These are phyloP conservation scores for Nemania abortiva DNA, from an alignment of 2,329 filamentous ascomycete genomes.

Conservation along the genomic window DNA sequence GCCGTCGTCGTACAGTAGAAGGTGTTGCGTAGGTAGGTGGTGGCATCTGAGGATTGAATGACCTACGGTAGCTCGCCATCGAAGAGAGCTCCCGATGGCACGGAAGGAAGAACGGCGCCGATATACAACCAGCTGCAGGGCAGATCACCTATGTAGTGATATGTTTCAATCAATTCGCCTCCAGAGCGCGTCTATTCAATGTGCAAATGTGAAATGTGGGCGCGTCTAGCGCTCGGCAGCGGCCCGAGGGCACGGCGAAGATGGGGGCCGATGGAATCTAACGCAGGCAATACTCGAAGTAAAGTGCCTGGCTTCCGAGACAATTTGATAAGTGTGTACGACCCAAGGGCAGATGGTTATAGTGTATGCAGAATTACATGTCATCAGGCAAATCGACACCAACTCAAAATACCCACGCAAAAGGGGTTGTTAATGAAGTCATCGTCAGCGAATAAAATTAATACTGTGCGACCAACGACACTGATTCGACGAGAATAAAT, in stretches of 20 bases:
- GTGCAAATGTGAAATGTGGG: constrained; percentile 28
- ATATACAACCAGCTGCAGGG: constrained; percentile 30
- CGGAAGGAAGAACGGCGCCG: constrained; percentile 19
- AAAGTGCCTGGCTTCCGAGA: not conserved
- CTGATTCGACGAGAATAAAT: constrained; percentile 1
- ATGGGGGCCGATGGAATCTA: constrained; percentile 34
- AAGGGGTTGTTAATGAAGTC: constrained; percentile 18
- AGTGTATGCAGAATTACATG: not conserved
- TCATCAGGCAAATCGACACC: constrained; percentile 6
- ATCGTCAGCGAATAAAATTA: constrained; percentile 16
- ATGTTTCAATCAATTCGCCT: constrained; percentile 29
- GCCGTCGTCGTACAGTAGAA: too few relatives aligned
- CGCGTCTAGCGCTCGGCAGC: constrained; percentile 40
- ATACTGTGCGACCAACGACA: constrained; percentile 2
- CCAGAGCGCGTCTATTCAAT: constrained; percentile 36
- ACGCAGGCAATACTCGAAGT: not conserved
- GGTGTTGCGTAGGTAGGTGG: constrained; percentile 14
- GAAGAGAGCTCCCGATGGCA: constrained; percentile 9
- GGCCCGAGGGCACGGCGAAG: constrained; percentile 36
- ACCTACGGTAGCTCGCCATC: constrained; percentile 2
- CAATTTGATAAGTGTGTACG: not conserved
- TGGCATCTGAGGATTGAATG: constrained; percentile 26
- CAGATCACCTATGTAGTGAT: constrained; percentile 23
- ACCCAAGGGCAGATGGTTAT: not conserved
- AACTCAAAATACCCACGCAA: constrained; percentile 2